Evolutionary conservation across 1,139 yeast species (phyloP).

Genomic region (Suhomyces yuchorum): DNA sequence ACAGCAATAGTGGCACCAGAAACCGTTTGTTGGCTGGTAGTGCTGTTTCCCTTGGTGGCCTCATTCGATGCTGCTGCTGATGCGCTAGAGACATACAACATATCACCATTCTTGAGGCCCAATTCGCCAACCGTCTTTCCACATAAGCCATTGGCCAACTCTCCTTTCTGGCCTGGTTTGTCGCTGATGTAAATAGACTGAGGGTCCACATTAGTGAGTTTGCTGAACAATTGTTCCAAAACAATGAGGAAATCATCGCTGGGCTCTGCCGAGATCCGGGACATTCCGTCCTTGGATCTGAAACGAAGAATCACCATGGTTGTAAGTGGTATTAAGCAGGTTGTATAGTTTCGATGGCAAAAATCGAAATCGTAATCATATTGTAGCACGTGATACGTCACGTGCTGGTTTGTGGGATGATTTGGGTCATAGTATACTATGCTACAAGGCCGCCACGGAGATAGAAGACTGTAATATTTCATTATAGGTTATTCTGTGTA

Average conservation of each 20-base stretch:
- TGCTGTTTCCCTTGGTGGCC: not conserved
- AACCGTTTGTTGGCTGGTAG: constrained; percentile 6
- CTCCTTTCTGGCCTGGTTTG: constrained; percentile 53
- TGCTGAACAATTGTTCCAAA: constrained; percentile 43
- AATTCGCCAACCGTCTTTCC: constrained; percentile 52
- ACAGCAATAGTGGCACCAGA: constrained; percentile 14
- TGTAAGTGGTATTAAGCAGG: not conserved
- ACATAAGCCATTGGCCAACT: constrained; percentile 43
- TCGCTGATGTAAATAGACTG: constrained; percentile 43
- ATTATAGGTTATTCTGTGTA: no score
- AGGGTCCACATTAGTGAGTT: constrained; percentile 35
- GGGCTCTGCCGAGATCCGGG: constrained; percentile 59
- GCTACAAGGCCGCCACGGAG: no score
- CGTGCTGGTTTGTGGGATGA: no score
- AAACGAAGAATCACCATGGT: constrained; percentile 55
- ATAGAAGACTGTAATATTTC: no score
- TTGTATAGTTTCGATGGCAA: constrained; percentile 6
- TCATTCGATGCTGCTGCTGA: constrained; percentile 6
- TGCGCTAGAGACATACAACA: constrained; percentile 54
- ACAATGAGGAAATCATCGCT: constrained; percentile 51
- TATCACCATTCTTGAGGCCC: constrained; percentile 79
- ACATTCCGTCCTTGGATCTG: constrained; percentile 81
- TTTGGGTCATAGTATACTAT: no score
- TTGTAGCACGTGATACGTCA: not conserved
- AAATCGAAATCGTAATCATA: not conserved